Evolutionary conservation across 2,329 filamentous ascomycete genomes (phyloP), one percentile per base, ranked within the genome.

Genomic region (Aspergillus flavus): DNA sequence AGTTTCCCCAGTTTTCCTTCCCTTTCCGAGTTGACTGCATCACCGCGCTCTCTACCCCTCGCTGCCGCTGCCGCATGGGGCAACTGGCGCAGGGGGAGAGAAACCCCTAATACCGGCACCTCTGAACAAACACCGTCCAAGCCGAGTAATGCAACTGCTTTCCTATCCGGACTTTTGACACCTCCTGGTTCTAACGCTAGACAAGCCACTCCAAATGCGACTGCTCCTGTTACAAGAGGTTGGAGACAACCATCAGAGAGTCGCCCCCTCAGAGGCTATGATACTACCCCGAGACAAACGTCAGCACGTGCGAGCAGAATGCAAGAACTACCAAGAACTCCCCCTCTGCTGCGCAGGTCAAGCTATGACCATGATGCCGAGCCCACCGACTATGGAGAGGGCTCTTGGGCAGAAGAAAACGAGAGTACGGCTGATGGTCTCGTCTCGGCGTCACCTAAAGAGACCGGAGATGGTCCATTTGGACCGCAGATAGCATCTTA

Each of bases 11-110:
- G 91, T 46, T 86, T 97, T 48, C 90, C 92, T 1, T 90, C 90
- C 54, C 87, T 92, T 36, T 89, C 94, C 54, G 88, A 87, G 68
- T 88, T 94, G 66, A 90, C 92, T 12, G 88, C 90, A 6, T 91
- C 92, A 2, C 94, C 94, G 4, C 89, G 93, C 36, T 90, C 80
- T 9, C 72, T 96, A 19, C 92, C 92, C 6, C 90, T 96, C 74
- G 91, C 90, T 4, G 90, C 97, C 28, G 92, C 93, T n/a, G 93
- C 93, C n/a, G 94, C 93, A n/a, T 96, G 94, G 87, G 94, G 93
- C 54, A 97, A 90, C 77, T 97, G 94, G 94, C 89, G 94, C 58
- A 94, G 91, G 75, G 87, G 85, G 19, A 85, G 83, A 70, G 86
- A 87, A 61, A 79, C 79, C 6, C 79, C 80, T 19, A 81, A 84